Conservation (phyloP, 2,329 filamentous ascomycete genomes). For the Nemania abortiva region DNA sequence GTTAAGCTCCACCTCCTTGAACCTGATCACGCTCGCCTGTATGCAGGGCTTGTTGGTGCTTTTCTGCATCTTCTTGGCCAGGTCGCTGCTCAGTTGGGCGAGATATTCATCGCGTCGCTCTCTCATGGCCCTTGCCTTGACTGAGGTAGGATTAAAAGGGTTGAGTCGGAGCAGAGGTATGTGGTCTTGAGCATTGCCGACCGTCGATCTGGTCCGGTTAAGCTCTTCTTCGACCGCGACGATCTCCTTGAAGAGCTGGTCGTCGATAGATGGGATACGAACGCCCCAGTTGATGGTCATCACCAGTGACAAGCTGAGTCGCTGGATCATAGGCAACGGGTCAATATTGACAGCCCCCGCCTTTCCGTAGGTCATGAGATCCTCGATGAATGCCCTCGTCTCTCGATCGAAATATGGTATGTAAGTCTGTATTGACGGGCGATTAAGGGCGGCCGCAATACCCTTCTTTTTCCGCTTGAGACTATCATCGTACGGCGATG, state of each 20-base stretch:
- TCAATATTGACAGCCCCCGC: slow-evolving; percentile 74
- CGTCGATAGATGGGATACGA: slow-evolving; percentile 77
- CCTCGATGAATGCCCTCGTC: slow-evolving; percentile 76
- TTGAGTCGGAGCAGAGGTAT: slow-evolving; percentile 80
- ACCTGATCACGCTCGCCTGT: slow-evolving; percentile 53
- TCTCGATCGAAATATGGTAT: slow-evolving; percentile 87
- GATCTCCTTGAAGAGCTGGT: slow-evolving; percentile 77
- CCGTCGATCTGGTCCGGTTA: slow-evolving; percentile 80
- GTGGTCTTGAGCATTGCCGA: slow-evolving; percentile 88
- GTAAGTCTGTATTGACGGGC: slow-evolving; percentile 80
- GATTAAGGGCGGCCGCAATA: slow-evolving; percentile 81
- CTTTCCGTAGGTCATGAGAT: slow-evolving; percentile 74
- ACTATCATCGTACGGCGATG: slow-evolving; percentile 85
- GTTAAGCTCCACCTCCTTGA: slow-evolving; percentile 58
- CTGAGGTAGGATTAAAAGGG: slow-evolving; percentile 47
- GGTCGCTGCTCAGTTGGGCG: slow-evolving; percentile 74
- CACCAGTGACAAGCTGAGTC: slow-evolving; percentile 79
- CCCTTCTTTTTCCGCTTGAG: slow-evolving; percentile 83
- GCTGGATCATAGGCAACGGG: slow-evolving; percentile 78
- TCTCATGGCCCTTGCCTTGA: slow-evolving; percentile 73
- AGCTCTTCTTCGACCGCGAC: slow-evolving; percentile 80
- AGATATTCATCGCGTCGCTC: slow-evolving; percentile 75
- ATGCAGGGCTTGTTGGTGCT: slow-evolving; percentile 56
- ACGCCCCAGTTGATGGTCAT: slow-evolving; percentile 84
- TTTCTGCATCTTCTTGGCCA: slow-evolving; percentile 56